Evolutionary conservation across 208 protist species (phyloP), one percentile per base, ranked within the genome.

Genomic region (Trypanosoma scelopori): DNA sequence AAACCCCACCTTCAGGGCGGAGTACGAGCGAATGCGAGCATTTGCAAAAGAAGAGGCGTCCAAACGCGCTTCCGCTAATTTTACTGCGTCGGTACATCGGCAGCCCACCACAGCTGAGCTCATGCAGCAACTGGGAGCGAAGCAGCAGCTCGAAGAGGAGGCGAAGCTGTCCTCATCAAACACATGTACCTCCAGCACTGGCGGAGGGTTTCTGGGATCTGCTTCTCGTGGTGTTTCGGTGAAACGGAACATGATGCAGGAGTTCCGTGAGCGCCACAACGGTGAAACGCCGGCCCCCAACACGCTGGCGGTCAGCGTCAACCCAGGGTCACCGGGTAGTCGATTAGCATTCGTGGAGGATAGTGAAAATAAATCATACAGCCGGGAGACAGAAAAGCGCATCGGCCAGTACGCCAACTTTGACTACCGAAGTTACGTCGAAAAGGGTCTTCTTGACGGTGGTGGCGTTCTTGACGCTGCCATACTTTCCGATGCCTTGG

Each of bases 401-500:
- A 60, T 92, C 25, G 53, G 61, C 15, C 75, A 72, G 20, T 84
- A 76, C 51, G 39, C 83, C 22, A 80, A 93, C 51, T 95, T 90
- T 60, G 81, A 95, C 64, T 95, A 95, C 67, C 75, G 78, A 5
- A 73, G 68, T 30, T 92, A 82, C 61, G 83, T 95, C 7, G 81
- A 89, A 45, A 65, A 74, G 22, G 80, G 69, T 3, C 78, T 74
- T 35, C 63, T 71, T 16, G 87, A 93, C 58, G 60, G 68, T 20
- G 78, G 59, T 12, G 49, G 20, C 53, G 75, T 79, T 42, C 65
- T 91, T 62, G 87, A 89, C 13, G 78, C 70, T 9, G 89, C 89
- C 28, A 92, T 95, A 50, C 70, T 93, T 63, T 76, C 89, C 1
- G 89, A 95, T 58, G 89, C 89, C n/a, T 68, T 95, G n/a, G 73